Percentiles rank a stretch among this genome's conserved stretches.
phyloP scores from a whole-genome alignment of 345 rosid genomes.

The Draba incana region DNA sequence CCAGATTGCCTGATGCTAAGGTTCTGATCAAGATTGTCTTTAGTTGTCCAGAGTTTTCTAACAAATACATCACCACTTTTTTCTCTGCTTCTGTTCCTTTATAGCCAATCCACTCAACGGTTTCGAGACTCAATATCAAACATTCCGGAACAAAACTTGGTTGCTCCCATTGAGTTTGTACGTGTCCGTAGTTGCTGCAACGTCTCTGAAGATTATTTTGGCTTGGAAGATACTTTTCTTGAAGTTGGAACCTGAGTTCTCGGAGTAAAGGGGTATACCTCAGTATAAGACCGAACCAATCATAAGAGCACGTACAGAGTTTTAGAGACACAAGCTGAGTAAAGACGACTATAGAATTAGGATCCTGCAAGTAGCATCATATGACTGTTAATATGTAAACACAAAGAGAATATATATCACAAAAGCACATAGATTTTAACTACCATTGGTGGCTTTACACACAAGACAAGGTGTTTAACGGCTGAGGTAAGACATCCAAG shows the following conservation, averaged over 20 bases:
- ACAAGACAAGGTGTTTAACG: constrained; percentile 3
- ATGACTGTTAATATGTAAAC: not conserved
- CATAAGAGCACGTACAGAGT: constrained; percentile 2
- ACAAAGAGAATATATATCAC: not conserved
- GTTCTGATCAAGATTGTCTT: not conserved
- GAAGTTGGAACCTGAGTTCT: constrained; percentile 2
- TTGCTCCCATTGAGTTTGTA: constrained; percentile 3
- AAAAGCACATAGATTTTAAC: constrained; percentile 5
- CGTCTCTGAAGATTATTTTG: not conserved
- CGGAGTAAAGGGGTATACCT: constrained; percentile 23
- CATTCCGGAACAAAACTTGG: constrained; percentile 10
- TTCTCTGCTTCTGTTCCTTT: constrained; percentile 13
- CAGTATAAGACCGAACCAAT: constrained; percentile 8
- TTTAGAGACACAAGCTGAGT: constrained; percentile 18
- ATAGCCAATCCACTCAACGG: constrained; percentile 5
- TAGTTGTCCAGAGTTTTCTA: constrained; percentile 8
- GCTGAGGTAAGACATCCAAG: constrained; percentile 18
- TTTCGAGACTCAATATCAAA: constrained; percentile 18
- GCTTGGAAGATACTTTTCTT: not conserved
- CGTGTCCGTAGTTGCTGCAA: not conserved
- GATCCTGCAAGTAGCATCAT: constrained; percentile 6
- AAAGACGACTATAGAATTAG: constrained; percentile 1
- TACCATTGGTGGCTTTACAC: constrained; percentile 1
- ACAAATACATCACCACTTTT: not conserved
- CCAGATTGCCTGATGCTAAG: not conserved